These are phyloP conservation scores for Crithidia fasciculata DNA, from an alignment of 208 protist genomes.

Conservation along the genomic window DNA sequence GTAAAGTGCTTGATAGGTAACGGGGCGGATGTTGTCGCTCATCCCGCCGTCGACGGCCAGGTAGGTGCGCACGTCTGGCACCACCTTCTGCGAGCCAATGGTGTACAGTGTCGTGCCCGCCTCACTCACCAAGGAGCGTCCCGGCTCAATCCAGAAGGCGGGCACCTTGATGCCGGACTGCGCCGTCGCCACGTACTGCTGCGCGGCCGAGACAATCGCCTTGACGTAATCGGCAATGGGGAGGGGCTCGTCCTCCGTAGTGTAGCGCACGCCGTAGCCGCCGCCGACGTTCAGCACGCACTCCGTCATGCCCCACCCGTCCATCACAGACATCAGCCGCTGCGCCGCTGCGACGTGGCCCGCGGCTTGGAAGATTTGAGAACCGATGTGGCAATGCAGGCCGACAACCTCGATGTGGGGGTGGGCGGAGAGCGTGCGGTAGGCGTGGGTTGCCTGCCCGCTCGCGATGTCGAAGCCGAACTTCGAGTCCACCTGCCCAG, in stretches of 20 bases:
- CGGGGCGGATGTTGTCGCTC: constrained; percentile 24
- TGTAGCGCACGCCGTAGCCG: constrained; percentile 19
- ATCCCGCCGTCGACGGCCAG: constrained; percentile 20
- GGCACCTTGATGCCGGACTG: neutral
- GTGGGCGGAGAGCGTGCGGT: neutral
- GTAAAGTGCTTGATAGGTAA: constrained; percentile 17
- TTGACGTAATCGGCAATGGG: neutral
- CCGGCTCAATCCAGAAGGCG: constrained; percentile 17
- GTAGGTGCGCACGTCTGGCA: constrained; percentile 10
- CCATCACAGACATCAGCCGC: constrained; percentile 8
- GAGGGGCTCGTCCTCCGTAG: constrained; percentile 2
- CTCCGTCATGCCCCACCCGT: constrained; percentile 14
- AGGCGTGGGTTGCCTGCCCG: constrained; percentile 15
- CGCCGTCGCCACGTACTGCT: constrained; percentile 1
- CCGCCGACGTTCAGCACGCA: constrained; percentile 21
- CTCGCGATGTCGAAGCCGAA: constrained; percentile 18
- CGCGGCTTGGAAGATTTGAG: constrained; percentile 12
- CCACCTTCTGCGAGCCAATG: neutral
- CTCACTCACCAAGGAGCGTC: constrained; percentile 16
- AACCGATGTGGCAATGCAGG: constrained; percentile 25
- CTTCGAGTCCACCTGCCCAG: constrained; percentile 21
- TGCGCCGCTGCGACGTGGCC: constrained; percentile 10
- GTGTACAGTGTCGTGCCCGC: constrained; percentile 24
- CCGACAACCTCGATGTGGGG: constrained; percentile 7
- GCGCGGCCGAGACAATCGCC: neutral